phyloP scores from a whole-genome alignment of 2,329 filamentous ascomycete species.

The Trichophyton benhamiae region DNA sequence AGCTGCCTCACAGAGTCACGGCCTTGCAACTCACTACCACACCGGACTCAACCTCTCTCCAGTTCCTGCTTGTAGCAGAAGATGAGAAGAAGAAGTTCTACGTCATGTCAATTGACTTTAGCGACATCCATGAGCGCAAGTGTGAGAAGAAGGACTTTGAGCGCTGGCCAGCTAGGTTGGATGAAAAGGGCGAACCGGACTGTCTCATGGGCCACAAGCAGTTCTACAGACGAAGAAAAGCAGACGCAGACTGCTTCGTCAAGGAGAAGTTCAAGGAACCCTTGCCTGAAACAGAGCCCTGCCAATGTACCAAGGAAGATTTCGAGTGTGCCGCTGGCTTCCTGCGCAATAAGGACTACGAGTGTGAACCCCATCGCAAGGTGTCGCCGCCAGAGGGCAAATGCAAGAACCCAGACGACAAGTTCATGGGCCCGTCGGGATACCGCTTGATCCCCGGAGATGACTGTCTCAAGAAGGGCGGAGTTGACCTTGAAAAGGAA shows the following conservation, averaged over 20 bases:
- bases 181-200: constrained; percentile 65
- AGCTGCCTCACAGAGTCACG: constrained; percentile 57
- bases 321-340: constrained; percentile 98
- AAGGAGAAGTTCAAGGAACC: constrained; percentile 74
- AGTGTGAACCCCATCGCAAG: constrained; percentile 54
- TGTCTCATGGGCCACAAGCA: constrained; percentile 97
- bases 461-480: constrained; percentile 51
- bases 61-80: constrained; percentile 67
- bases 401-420: constrained; percentile 60
- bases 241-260: constrained; percentile 78
- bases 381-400: constrained; percentile 56
- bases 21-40: constrained; percentile 73
- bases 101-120: constrained; percentile 72
- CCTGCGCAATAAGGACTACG: constrained; percentile 47
- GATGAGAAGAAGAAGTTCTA: constrained; percentile 42
- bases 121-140: constrained; percentile 62
- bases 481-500: constrained; percentile 55
- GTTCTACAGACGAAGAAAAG: constrained; percentile 72
- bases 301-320: constrained; percentile 69
- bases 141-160: constrained; percentile 72
- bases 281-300: constrained; percentile 55
- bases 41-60: constrained; percentile 81
- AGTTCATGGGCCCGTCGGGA: constrained; percentile 73
- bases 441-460: constrained; percentile 86
- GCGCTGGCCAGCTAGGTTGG: constrained; percentile 72